A percentile compares a stretch with the other conserved stretches of the same genome.
phyloP scores from a whole-genome alignment of 148 eudicot species.

The Gaultheria prostrata region DNA sequence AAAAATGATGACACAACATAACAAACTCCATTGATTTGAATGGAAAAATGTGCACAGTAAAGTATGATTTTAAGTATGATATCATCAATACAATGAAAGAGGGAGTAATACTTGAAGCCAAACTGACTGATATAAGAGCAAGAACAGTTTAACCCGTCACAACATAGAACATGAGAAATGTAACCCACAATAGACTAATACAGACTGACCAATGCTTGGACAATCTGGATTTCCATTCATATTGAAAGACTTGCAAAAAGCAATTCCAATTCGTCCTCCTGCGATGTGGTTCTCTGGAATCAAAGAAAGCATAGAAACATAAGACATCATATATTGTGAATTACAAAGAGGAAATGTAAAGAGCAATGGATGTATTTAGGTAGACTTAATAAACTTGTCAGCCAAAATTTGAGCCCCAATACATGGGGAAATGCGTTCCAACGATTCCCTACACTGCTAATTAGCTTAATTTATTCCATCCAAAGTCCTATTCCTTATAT shows the following conservation, averaged over 20 bases:
- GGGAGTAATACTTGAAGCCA: not conserved
- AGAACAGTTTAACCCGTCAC: too few relatives aligned
- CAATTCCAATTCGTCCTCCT: slow-evolving; percentile 79
- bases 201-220: slow-evolving; percentile 10
- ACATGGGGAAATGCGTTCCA: not conserved
- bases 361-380: not conserved
- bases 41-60: not conserved
- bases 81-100: not conserved
- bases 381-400: not conserved
- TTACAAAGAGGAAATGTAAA: not conserved
- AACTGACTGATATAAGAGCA: not conserved
- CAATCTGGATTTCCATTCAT: slow-evolving; percentile 24
- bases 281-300: slow-evolving; percentile 61
- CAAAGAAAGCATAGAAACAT: not conserved
- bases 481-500: not conserved
- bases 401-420: slow-evolving; percentile 1
- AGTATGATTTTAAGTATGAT: not conserved
- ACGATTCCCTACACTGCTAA: not conserved
- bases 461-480: not conserved
- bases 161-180: not conserved
- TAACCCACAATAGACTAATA: not conserved
- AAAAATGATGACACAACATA: not conserved
- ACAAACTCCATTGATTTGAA: not conserved
- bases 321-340: not conserved
- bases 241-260: slow-evolving; percentile 76